phyloP scores from a whole-genome alignment of 768 basidiomycete species.

The Termitomyces eurrhizus region DNA sequence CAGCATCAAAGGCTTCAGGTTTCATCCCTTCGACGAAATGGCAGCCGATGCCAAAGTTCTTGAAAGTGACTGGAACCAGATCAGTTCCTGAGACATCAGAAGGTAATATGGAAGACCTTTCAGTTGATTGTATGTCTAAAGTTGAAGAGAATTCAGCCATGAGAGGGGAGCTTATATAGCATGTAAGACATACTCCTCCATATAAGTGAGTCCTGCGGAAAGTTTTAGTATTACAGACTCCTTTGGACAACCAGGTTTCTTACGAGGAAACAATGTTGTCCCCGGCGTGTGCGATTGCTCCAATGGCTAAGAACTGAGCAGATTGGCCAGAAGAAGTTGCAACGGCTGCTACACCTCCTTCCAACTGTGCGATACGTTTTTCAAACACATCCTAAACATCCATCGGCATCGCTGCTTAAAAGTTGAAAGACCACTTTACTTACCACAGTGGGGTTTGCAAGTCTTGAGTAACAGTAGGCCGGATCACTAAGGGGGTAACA shows the following conservation, averaged over 20 bases:
- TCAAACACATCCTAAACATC: conserved; percentile 67
- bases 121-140: conserved; percentile 69
- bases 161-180: background rate
- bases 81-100: conserved; percentile 3
- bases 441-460: conserved; percentile 66
- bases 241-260: conserved; percentile 18
- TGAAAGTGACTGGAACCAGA: conserved; percentile 48
- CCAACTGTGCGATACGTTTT: conserved; percentile 73
- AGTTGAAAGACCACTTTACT: conserved; percentile 16
- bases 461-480: conserved; percentile 65
- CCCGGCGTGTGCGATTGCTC: conserved; percentile 55
- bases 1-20: conserved; percentile 56
- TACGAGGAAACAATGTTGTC: conserved; percentile 79
- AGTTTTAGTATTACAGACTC: background rate
- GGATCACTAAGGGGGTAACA: conserved; percentile 31
- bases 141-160: background rate
- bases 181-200: conserved; percentile 51
- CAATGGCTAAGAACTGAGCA: conserved; percentile 72
- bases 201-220: conserved; percentile 53
- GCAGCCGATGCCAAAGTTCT: conserved; percentile 60
- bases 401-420: background rate
- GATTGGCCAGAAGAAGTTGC: conserved; percentile 73
- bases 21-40: conserved; percentile 58
- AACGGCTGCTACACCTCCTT: conserved; percentile 74
- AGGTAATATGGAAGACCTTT: conserved; percentile 35